Base-by-base conservation (phyloP, 2,329 filamentous ascomycete genomes). In the Malbranchea zuffiana region DNA sequence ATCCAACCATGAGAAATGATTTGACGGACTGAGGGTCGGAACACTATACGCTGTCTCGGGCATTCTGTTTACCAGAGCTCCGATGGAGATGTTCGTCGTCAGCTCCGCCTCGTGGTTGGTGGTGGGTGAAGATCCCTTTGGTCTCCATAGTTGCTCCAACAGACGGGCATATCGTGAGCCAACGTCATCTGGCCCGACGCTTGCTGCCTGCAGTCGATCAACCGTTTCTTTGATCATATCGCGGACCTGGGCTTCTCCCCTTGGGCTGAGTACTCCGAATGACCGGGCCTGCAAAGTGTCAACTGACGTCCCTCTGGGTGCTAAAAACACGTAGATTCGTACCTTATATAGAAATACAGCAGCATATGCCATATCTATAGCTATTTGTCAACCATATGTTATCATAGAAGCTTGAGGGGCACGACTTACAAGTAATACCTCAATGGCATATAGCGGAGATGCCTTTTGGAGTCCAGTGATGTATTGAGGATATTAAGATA, bases 271-370 rank as follows among this genome's bases (percentile, higher is more conserved):
- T 20, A 75, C 72, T 4, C 73, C 73, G 10, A 75, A 75, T 2
- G 71, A 69, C 24, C 72, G 66, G 5, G 71, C 71, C 66, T 69
- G 17, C 15, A 16, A 13, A 32, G 20, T 34, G 17, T 27, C 17
- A 38, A 23, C n/a, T n/a, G 17, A 20, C 26, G 4, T 23, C 10
- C 11, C n/a, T n/a, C n/a, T n/a, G n/a, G 17, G 10, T 8, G 2
- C 5, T 23, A 15, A 11, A 17, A 8, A 17, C 13, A 20, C 8
- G 8, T 12, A 21, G 11, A 15, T 12, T 20, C 40, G 21, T 50
- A 71, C 71, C 58, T 80, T 79, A 60, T 78, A 79, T 4, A 79
- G 52, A 44, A 79, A 79, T 2, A 78, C 74, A 1, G 75, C 74
- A 1, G 72, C 72, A 50, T 79, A 78, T 78, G 21, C 65, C 61